Percentiles rank a stretch among this genome's conserved stretches.
Conservation (phyloP, 139 green algal genomes). For the Medakamo hakoo region DNA sequence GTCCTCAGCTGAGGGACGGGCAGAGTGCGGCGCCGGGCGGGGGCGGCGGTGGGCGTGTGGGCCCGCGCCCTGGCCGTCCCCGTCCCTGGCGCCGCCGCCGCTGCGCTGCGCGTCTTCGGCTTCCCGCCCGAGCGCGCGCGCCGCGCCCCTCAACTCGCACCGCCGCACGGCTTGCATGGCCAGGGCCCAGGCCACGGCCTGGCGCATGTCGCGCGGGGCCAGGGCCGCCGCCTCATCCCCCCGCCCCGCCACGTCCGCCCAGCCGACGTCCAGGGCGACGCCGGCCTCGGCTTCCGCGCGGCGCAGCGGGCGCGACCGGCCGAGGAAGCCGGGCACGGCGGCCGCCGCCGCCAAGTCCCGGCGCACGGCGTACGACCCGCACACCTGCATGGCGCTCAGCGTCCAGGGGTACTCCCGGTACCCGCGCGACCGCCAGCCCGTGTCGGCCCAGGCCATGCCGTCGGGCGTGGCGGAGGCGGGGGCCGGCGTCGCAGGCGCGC, state of each 20-base stretch:
- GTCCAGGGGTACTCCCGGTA: slow-evolving; percentile 14
- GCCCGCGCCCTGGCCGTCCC: too few relatives aligned
- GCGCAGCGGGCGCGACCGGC: background rate
- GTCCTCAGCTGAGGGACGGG: too few relatives aligned
- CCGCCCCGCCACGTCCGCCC: too few relatives aligned
- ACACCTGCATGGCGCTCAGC: slow-evolving; percentile 16
- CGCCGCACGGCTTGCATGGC: slow-evolving; percentile 8
- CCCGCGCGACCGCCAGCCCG: slow-evolving; percentile 2
- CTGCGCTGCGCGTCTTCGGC: too few relatives aligned
- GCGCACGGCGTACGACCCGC: slow-evolving; percentile 8
- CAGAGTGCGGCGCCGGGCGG: too few relatives aligned
- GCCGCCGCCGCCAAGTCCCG: slow-evolving; percentile 9
- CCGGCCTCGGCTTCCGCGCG: background rate
- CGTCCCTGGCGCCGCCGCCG: too few relatives aligned
- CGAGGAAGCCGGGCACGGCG: background rate
- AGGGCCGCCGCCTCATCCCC: slow-evolving; percentile 1
- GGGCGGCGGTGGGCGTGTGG: too few relatives aligned
- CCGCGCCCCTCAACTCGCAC: slow-evolving; percentile 1
- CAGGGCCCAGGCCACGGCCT: slow-evolving; percentile 18
- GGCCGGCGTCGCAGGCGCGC: too few relatives aligned
- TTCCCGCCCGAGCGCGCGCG: background rate
- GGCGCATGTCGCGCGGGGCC: slow-evolving; percentile 12
- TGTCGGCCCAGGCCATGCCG: slow-evolving; percentile 10
- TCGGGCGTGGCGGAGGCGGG: slow-evolving; percentile 8
- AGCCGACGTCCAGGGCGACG: background rate